Base-by-base conservation (phyloP, 257 asterid species). In the Salvia hispanica region DNA sequence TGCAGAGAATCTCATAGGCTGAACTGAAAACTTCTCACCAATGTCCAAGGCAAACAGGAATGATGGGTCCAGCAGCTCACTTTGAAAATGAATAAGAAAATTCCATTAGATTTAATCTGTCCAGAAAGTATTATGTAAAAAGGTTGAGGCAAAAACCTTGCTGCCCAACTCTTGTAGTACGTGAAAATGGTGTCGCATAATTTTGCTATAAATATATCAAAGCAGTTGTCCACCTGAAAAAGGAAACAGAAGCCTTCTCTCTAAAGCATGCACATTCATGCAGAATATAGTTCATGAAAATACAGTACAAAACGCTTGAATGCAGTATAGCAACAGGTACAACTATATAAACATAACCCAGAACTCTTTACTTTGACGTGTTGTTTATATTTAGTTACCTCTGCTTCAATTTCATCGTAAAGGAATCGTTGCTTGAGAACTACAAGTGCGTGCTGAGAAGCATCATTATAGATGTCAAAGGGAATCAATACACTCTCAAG, bases 341-440 rank as follows among this genome's bases (percentile, higher is more conserved):
- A 25, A 25, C 31, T 25, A 25, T 25, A 25, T 25, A 25, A 25
- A 25, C 31, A 25, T 25, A 25, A 2, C 39, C 39, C 39, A 34
- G 2, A 34, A 34, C 39, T 34, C 39, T 25, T 25, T 25, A 25
- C 31, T 42, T 37, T 65, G 62, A 65, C 46, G 52, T 44, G 58
- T 43, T 64, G 15, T 66, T 55, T 34, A 43, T 50, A 33, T 55
- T 55, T 53, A 69, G 64, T 73, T 85, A 93, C 99, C 99, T 91
- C 99, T n/a, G 99, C 99, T 80, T 94, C 99, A 59, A 94, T 84
- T 83, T 94, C 99, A 83, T 94, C 99, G 52, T 94, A 94, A 66
- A 94, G 97, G 79, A 88, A 91, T 9, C 99, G 92, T 81, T 94
- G 99, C 88, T 94, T 88, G 78, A 90, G 95, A 78, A 83, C 83